Percentiles rank a stretch among this genome's conserved stretches.
phyloP scores from a whole-genome alignment of 2,329 filamentous ascomycete species.

The Aspergillus pseudonomiae region DNA sequence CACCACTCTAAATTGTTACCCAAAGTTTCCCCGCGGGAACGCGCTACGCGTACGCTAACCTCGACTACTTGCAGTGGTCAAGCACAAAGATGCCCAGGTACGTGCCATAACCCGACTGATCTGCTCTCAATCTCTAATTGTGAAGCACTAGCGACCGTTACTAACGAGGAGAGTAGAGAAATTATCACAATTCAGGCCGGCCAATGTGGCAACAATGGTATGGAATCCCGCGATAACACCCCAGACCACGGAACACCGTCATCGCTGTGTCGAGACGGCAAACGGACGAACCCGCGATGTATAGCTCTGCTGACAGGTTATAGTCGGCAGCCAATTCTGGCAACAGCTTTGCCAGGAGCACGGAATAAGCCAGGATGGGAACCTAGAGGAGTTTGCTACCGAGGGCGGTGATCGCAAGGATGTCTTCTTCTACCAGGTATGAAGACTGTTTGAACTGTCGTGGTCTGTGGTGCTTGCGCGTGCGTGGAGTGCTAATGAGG shows the following conservation, averaged over 20 bases:
- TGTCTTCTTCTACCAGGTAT: conserved; percentile 91
- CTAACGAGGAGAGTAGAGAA: conserved; percentile 63
- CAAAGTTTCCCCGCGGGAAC: conserved; percentile 38
- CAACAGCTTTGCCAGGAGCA: conserved; percentile 98
- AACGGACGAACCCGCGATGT: background rate
- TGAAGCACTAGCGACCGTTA: conserved; percentile 8
- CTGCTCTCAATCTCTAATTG: background rate
- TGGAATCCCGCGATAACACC: conserved; percentile 39
- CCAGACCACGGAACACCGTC: background rate
- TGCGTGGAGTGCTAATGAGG: background rate
- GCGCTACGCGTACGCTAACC: conserved; percentile 38
- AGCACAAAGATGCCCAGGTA: conserved; percentile 44
- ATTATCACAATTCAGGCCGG: conserved; percentile 99
- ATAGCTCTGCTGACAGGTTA: conserved; percentile 34
- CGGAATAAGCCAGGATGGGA: conserved; percentile 95
- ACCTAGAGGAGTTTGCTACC: conserved; percentile 95
- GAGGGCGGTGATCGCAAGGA: conserved; percentile 98
- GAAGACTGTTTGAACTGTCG: background rate
- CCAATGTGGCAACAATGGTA: conserved; percentile 99
- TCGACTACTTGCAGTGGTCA: conserved; percentile 32
- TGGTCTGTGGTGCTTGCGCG: background rate
- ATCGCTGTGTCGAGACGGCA: background rate
- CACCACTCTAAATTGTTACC: conserved; percentile 15
- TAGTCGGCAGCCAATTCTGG: conserved; percentile 98
- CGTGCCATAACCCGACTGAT: conserved; percentile 9